These are phyloP conservation scores for Oryza punctata DNA, from an alignment of 176 grass and related monocot species.

Conservation along the genomic window DNA sequence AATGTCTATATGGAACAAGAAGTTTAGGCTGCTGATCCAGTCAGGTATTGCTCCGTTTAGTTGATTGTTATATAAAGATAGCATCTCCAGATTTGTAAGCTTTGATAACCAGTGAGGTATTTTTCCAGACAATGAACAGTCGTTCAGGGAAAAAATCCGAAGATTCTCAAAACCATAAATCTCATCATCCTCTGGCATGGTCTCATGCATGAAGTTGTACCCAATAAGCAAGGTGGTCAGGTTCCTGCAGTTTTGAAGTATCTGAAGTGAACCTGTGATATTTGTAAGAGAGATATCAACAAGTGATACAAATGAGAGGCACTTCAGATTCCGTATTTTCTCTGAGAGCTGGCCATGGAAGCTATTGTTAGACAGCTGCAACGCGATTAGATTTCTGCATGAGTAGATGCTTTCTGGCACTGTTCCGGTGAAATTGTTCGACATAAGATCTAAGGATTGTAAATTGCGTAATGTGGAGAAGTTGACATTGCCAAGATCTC, in stretches of 20 bases:
- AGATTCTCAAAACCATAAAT: slow-evolving; percentile 33
- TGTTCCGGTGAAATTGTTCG: slow-evolving; percentile 19
- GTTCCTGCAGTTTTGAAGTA: slow-evolving; percentile 22
- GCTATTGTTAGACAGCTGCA: slow-evolving; percentile 39
- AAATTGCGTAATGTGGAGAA: slow-evolving; percentile 23
- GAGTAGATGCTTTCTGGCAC: slow-evolving; percentile 50
- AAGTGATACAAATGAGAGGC: slow-evolving; percentile 34
- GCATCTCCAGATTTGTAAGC: background rate
- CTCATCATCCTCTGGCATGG: slow-evolving; percentile 5
- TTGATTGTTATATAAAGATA: slow-evolving; percentile 17
- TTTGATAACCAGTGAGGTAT: slow-evolving; percentile 47
- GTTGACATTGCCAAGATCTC: slow-evolving; percentile 17
- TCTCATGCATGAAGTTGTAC: background rate
- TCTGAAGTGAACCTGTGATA: slow-evolving; percentile 22
- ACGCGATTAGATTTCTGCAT: slow-evolving; percentile 35
- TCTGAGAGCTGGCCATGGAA: slow-evolving; percentile 21
- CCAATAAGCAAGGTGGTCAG: slow-evolving; percentile 16
- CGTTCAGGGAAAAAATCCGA: background rate
- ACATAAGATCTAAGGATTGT: background rate
- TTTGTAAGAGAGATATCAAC: background rate
- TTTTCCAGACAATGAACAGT: slow-evolving; percentile 17
- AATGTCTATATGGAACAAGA: slow-evolving; percentile 27
- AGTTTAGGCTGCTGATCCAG: slow-evolving; percentile 18
- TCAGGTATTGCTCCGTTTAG: slow-evolving; percentile 35
- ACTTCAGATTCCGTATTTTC: slow-evolving; percentile 15